Percentiles rank a stretch among this genome's conserved stretches.
phyloP scores from a whole-genome alignment of 2,329 filamentous ascomycete species.

The Teratosphaeriaceae sp. region DNA sequence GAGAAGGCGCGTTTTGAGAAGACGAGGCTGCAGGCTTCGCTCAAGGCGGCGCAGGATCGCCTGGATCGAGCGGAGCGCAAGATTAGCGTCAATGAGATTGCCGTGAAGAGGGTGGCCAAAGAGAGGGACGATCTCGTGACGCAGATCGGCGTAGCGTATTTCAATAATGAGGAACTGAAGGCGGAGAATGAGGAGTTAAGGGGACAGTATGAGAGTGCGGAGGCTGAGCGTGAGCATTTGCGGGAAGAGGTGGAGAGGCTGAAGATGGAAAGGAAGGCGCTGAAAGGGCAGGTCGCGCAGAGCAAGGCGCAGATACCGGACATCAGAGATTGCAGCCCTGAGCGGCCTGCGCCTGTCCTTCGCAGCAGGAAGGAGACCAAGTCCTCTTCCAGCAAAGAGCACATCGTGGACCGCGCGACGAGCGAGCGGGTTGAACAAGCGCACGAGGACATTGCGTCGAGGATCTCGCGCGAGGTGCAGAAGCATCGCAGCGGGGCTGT shows the following conservation, averaged over 20 bases:
- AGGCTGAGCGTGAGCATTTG: slow-evolving; percentile 79
- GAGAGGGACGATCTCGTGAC: slow-evolving; percentile 61
- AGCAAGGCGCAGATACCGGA: not conserved
- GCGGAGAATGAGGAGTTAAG: slow-evolving; percentile 51
- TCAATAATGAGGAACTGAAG: slow-evolving; percentile 46
- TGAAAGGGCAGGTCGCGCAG: not conserved
- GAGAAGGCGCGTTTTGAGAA: slow-evolving; percentile 44
- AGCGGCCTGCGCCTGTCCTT: not conserved
- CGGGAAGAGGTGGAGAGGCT: slow-evolving; percentile 32
- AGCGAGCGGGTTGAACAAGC: slow-evolving; percentile 15
- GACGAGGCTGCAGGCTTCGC: slow-evolving; percentile 52
- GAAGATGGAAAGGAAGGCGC: slow-evolving; percentile 11
- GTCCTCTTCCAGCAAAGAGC: not conserved
- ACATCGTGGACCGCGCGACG: not conserved
- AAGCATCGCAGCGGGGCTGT: slow-evolving; percentile 16
- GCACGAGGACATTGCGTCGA: slow-evolving; percentile 16
- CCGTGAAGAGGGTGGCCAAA: slow-evolving; percentile 54
- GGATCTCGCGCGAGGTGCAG: slow-evolving; percentile 25
- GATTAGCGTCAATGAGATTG: slow-evolving; percentile 55
- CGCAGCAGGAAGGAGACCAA: slow-evolving; percentile 3
- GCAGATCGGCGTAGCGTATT: slow-evolving; percentile 55
- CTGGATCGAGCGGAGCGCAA: slow-evolving; percentile 59
- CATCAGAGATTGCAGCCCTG: not conserved
- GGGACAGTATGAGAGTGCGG: slow-evolving; percentile 44
- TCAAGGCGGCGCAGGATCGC: slow-evolving; percentile 54